Evolutionary conservation across 2,329 filamentous ascomycete genomes (phyloP).

Genomic region (Sclerotinia trifoliorum): DNA sequence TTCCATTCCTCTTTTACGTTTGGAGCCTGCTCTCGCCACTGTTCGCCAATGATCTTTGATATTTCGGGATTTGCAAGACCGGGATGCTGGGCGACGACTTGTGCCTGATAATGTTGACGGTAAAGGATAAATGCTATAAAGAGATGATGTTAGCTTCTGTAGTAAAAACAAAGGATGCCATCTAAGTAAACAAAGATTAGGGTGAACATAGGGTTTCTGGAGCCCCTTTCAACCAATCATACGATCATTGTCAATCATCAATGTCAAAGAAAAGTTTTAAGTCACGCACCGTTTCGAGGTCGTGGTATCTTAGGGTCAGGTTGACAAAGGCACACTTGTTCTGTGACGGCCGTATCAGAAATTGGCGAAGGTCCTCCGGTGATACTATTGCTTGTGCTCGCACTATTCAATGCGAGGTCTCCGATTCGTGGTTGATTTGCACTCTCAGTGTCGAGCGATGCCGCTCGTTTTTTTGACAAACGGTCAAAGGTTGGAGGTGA

Average conservation of each 20-base stretch:
- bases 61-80: slow-evolving; percentile 92
- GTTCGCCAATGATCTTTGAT: slow-evolving; percentile 87
- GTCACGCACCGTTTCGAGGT: slow-evolving; percentile 65
- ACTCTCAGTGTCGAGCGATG: slow-evolving; percentile 36
- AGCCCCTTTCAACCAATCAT: slow-evolving; percentile 29
- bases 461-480: slow-evolving; percentile 39
- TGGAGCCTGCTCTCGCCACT: slow-evolving; percentile 78
- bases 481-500: slow-evolving; percentile 34
- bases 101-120: slow-evolving; percentile 85
- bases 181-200: slow-evolving; percentile 30
- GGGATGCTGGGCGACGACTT: slow-evolving; percentile 79
- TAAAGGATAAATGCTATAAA: slow-evolving; percentile 91
- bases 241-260: slow-evolving; percentile 24
- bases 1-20: slow-evolving; percentile 85
- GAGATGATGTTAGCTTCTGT: slow-evolving; percentile 37
- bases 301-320: slow-evolving; percentile 70
- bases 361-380: slow-evolving; percentile 25
- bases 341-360: slow-evolving; percentile 31
- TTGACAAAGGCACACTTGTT: slow-evolving; percentile 65
- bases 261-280: slow-evolving; percentile 29
- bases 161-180: slow-evolving; percentile 29
- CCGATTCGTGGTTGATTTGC: slow-evolving; percentile 36
- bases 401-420: slow-evolving; percentile 36
- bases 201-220: slow-evolving; percentile 19
- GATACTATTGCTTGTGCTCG: slow-evolving; percentile 27